phyloP scores from a whole-genome alignment of 805 yeast species.

The Blastobotrys robertii region DNA sequence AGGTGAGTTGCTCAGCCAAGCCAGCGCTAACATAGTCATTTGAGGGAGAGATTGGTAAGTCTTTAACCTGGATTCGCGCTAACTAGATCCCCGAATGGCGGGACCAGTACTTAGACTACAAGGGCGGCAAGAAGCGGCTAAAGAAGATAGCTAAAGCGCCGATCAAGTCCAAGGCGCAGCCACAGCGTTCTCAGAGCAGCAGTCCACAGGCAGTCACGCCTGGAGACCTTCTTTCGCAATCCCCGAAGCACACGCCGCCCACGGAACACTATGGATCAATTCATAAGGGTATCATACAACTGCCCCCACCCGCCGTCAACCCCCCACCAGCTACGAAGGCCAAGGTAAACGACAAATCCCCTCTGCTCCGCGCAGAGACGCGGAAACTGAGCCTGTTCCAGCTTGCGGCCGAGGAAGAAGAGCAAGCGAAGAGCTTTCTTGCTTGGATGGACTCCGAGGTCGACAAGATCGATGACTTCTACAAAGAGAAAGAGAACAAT shows the following conservation, averaged over 20 bases:
- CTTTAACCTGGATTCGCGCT: background rate
- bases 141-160: constrained; percentile 27
- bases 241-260: background rate
- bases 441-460: constrained; percentile 60
- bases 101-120: constrained; percentile 33
- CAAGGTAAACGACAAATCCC: constrained; percentile 17
- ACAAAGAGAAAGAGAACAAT: constrained; percentile 48
- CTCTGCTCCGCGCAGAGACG: constrained; percentile 11
- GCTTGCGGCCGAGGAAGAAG: background rate
- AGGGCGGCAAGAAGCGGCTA: constrained; percentile 43
- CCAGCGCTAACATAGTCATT: constrained; percentile 14
- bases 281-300: constrained; percentile 10
- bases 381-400: background rate
- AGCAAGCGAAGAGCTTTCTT: constrained; percentile 40
- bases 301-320: constrained; percentile 24
- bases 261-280: background rate
- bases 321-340: constrained; percentile 4
- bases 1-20: constrained; percentile 12
- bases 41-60: constrained; percentile 23
- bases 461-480: constrained; percentile 51
- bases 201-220: background rate
- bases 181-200: background rate
- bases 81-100: constrained; percentile 36
- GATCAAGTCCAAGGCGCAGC: background rate
- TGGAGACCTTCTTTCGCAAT: background rate